Evolutionary conservation across 768 basidiomycete genomes (phyloP).

Genomic region (Pulveroboletus sp.): DNA sequence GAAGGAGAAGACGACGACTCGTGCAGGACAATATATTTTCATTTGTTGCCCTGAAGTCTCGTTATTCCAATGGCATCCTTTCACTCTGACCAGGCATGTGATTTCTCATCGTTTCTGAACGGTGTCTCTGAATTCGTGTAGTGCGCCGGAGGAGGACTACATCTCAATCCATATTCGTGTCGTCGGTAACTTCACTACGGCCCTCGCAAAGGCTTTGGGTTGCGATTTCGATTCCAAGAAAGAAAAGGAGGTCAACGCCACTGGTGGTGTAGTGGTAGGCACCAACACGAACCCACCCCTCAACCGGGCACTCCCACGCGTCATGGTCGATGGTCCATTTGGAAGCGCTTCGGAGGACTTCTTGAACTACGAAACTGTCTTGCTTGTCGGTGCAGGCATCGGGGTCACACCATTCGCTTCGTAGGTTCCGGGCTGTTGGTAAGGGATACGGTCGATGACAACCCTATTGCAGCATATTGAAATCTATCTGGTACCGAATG

Average conservation of each 20-base stretch:
- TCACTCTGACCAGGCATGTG: slow-evolving; percentile 78
- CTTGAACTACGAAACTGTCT: slow-evolving; percentile 81
- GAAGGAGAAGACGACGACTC: slow-evolving; percentile 82
- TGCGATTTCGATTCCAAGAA: slow-evolving; percentile 69
- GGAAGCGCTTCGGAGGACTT: slow-evolving; percentile 91
- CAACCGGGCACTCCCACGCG: slow-evolving; percentile 74
- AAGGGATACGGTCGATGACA: not conserved
- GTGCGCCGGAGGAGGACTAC: slow-evolving; percentile 93
- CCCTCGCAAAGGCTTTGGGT: slow-evolving; percentile 76
- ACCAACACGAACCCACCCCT: slow-evolving; percentile 55
- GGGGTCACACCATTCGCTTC: slow-evolving; percentile 96
- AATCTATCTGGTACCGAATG: slow-evolving; percentile 96
- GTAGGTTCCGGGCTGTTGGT: slow-evolving; percentile 42
- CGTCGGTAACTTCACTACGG: slow-evolving; percentile 88
- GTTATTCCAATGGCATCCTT: slow-evolving; percentile 97
- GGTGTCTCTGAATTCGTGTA: slow-evolving; percentile 23
- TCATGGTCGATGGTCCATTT: slow-evolving; percentile 97
- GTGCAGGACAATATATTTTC: slow-evolving; percentile 93
- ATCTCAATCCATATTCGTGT: slow-evolving; percentile 91
- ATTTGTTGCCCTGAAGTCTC: slow-evolving; percentile 86
- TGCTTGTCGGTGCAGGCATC: slow-evolving; percentile 92
- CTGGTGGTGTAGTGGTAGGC: slow-evolving; percentile 59
- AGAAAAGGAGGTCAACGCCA: slow-evolving; percentile 39
- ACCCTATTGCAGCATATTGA: slow-evolving; percentile 57
- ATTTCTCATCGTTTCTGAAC: not conserved